Percentiles rank a stretch among this genome's conserved stretches.
Evolutionary conservation across 768 basidiomycete genomes (phyloP).

Genomic region (Lentinula detonsa): DNA sequence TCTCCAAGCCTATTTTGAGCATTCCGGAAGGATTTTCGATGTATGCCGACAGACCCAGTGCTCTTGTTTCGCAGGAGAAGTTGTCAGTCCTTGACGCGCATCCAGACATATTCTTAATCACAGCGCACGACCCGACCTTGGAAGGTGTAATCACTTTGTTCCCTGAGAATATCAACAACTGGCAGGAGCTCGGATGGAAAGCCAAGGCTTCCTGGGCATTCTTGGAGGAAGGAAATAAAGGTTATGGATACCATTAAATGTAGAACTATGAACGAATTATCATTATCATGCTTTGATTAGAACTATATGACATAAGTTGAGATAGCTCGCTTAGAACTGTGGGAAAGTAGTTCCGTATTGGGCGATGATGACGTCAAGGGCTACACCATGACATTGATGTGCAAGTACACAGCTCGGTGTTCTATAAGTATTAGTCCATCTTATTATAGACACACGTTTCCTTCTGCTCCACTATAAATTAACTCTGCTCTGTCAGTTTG

Average conservation of each 20-base stretch:
- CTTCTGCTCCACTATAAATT: no score
- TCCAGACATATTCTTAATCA: constrained; percentile 12
- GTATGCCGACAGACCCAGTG: constrained; percentile 6
- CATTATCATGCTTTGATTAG: background rate
- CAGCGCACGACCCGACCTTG: constrained; percentile 15
- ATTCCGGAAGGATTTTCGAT: background rate
- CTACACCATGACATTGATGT: no score
- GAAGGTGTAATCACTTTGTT: constrained; percentile 9
- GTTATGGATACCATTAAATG: background rate
- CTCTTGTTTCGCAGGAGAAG: constrained; percentile 9
- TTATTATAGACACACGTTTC: no score
- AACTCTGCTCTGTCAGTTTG: no score
- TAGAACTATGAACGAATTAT: background rate
- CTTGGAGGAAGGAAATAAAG: constrained; percentile 9
- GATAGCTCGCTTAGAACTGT: no score
- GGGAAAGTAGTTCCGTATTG: no score
- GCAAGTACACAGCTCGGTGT: no score
- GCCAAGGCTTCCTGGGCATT: constrained; percentile 11
- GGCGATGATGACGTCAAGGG: no score
- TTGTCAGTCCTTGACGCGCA: constrained; percentile 13
- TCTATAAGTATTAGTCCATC: no score
- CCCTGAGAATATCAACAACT: constrained; percentile 9
- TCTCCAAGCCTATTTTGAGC: constrained; percentile 3
- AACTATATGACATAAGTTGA: no score
- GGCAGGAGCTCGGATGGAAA: constrained; percentile 17